phyloP scores from a whole-genome alignment of 345 rosid species.

The Raphanus raphanistrum region DNA sequence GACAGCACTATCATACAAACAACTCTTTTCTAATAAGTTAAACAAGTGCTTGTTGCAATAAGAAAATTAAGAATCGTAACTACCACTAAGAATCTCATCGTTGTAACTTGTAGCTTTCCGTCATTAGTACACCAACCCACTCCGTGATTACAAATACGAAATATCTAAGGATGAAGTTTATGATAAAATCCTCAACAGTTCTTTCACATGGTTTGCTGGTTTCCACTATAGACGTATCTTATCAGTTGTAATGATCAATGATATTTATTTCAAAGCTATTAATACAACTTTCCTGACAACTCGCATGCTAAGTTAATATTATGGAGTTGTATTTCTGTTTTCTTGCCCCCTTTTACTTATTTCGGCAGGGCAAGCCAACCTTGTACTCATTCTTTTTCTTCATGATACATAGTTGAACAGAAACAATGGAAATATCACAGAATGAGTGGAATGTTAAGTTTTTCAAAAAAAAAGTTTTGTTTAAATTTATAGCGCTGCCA shows the following conservation, averaged over 20 bases:
- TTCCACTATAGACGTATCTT: slow-evolving; percentile 9
- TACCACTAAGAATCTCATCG: slow-evolving; percentile 4
- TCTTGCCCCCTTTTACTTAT: background rate
- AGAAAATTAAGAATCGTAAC: slow-evolving; percentile 10
- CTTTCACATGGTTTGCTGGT: background rate
- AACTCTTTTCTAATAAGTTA: background rate
- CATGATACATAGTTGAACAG: background rate
- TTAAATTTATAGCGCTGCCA: background rate
- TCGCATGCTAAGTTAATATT: slow-evolving; percentile 7
- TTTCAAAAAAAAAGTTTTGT: background rate
- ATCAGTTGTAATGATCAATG: slow-evolving; percentile 9
- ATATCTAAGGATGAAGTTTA: slow-evolving; percentile 7
- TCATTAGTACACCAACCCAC: slow-evolving; percentile 31
- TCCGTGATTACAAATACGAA: slow-evolving; percentile 11
- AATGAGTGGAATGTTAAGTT: background rate
- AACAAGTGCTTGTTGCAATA: background rate
- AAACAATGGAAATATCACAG: background rate
- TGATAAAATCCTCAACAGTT: background rate
- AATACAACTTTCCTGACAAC: background rate
- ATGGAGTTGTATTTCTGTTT: background rate
- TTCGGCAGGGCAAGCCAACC: background rate
- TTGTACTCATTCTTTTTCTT: background rate
- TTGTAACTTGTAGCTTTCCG: slow-evolving; percentile 28
- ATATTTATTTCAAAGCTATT: background rate
- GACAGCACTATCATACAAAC: background rate